Base-by-base conservation (phyloP, 2,329 filamentous ascomycete species). In the Teratosphaeria pseudoeucalypti region DNA sequence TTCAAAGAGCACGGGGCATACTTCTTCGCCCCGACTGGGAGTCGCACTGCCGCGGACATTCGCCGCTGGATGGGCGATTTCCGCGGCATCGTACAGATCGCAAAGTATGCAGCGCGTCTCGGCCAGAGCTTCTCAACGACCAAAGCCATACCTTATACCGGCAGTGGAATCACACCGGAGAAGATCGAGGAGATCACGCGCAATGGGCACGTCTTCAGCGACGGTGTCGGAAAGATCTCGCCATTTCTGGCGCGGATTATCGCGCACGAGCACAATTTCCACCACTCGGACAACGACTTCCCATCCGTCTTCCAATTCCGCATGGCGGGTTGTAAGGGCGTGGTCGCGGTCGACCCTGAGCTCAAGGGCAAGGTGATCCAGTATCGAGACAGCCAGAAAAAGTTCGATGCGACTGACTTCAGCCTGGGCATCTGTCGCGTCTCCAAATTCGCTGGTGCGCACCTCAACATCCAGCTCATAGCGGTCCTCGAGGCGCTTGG, bases 81-180 rank as follows among this genome's bases (percentile, higher is more conserved):
- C 67, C 80, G 79, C 14, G 83, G 90, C 63, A 96, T 96, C 72
- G 84, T 81, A 58, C 82, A 88, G 29, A 82, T 95, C n/a, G 92
- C 92, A 34, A 96, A 95, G 68, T 89, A 92, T 71, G 89, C 90
- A 55, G 90, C 94, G 32, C 84, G 94, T 32, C 78, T 97, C 19
- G 94, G 94, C 0, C 94, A 97, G 73, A 96, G 92, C 71, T 96
- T 99, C 70, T 96, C 94, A 0, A 96, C 92, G 0, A 99, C 94
- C 0, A 79, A 89, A 61, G 85, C 88, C 11, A 85, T 95, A 52
- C 81, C 84, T 16, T 83, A 85, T 26, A 23, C 43, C 19, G 16
- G 43, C 43, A 49, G 43, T 23, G 81, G 79, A 0, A 82, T 87
- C 6, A 77, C 79, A 1, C 72, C 82, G 29, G 77, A 82, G 12